These are phyloP conservation scores for Nematocida sp. DNA, from an alignment of 371 early-diverging fungal species.

Conservation along the genomic window DNA sequence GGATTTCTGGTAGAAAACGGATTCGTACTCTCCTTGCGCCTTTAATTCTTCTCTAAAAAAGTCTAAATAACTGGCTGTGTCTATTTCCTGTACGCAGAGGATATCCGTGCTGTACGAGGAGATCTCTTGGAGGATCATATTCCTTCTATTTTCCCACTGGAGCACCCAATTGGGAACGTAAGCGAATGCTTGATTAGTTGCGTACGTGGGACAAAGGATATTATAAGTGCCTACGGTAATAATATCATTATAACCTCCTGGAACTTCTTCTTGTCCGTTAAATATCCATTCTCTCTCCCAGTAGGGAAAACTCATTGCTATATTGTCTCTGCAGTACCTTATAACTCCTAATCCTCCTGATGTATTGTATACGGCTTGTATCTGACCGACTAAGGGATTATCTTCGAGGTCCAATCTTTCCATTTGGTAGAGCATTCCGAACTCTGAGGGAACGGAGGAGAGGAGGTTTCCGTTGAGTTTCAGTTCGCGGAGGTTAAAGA, in stretches of 20 bases:
- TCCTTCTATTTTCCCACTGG: conserved; percentile 83
- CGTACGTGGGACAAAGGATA: conserved; percentile 82
- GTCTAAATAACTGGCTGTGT: conserved; percentile 66
- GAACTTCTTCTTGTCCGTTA: conserved; percentile 68
- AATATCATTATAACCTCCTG: conserved; percentile 66
- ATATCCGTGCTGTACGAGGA: conserved; percentile 80
- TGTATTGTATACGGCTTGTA: conserved; percentile 72
- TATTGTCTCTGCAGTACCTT: conserved; percentile 79
- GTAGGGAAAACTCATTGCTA: conserved; percentile 73
- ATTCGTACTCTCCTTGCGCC: conserved; percentile 71
- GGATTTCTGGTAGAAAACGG: conserved; percentile 84
- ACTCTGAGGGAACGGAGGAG: conserved; percentile 77
- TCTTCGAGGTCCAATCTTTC: conserved; percentile 87
- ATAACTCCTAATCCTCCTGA: conserved; percentile 83
- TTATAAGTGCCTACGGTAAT: conserved; percentile 87
- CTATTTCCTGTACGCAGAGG: conserved; percentile 80
- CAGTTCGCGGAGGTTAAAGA: conserved; percentile 76
- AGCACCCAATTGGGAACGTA: conserved; percentile 95
- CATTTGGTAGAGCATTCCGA: conserved; percentile 82
- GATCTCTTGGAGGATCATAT: conserved; percentile 79
- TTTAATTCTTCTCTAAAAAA: conserved; percentile 74
- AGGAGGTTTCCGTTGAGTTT: conserved; percentile 84
- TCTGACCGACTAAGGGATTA: conserved; percentile 81
- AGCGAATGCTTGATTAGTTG: conserved; percentile 76
- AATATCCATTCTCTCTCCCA: conserved; percentile 82